Evolutionary conservation across 176 grass and related monocot genomes (phyloP), one percentile per base, ranked within the genome.

Genomic region (Eremochloa ophiuroides): DNA sequence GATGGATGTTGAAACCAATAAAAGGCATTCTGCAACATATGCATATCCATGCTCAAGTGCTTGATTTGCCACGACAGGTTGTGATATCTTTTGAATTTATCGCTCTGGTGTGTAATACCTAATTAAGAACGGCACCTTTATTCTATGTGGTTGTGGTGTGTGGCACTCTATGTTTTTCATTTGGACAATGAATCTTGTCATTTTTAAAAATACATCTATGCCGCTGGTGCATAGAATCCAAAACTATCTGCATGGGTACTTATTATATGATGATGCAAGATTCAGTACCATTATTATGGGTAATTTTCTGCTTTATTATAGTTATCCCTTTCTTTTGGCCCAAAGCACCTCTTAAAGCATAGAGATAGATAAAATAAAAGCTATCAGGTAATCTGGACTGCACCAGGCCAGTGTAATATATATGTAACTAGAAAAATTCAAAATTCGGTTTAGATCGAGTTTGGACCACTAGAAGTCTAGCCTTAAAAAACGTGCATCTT

Each of bases 1-100:
- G 69, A 73, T 59, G n/a, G 44, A 26, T 26, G n/a, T 10, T 20
- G 65, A 29, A 85, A 10, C 71, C 10, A 85, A 85, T 82, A 85
- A 89, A 89, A 60, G 47, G 71, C n/a, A 39, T 72, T 60, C 50
- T 43, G 65, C 71, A 51, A n/a, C 48, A 71, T 12, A 18, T 30
- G 59, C 66, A 60, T 67, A 12, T 22, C 30, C 23, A 15, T 47
- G 60, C 22, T 72, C 26, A 25, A 68, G 31, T n/a, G 58, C 67
- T 71, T 6, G 37, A 59, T 70, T 42, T 59, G 37, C 9, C 31
- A 25, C 15, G 14, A 25, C 11, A 35, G n/a, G n/a, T n/a, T 66
- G 56, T 28, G 28, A n/a, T n/a, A 28, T 56, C 30, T 33, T 64
- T 71, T 66, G 31, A 68, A 55, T 66, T n/a, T 16, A 76, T 26